Conservation (phyloP, 371 early-diverging fungal species). For the Encephalitozoon romaleae region DNA sequence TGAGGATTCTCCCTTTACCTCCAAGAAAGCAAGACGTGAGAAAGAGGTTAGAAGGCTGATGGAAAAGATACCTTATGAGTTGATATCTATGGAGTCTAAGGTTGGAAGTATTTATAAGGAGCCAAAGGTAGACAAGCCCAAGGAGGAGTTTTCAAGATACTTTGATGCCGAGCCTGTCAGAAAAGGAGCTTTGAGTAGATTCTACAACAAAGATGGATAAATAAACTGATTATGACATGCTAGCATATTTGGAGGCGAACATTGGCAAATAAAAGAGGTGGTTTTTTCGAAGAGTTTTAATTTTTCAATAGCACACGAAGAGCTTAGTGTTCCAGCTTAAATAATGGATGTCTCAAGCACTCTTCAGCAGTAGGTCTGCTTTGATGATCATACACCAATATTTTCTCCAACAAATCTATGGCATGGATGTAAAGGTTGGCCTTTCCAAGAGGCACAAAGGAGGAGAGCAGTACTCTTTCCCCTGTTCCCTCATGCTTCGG, state of each 20-base stretch:
- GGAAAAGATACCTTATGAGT: constrained; percentile 67
- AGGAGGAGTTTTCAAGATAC: neutral
- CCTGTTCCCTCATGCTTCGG: constrained; percentile 2
- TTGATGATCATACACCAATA: constrained; percentile 57
- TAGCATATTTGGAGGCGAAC: neutral
- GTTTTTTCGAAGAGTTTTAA: neutral
- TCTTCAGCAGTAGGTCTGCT: constrained; percentile 55
- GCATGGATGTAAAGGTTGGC: neutral
- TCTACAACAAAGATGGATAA: neutral
- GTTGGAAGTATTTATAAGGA: neutral
- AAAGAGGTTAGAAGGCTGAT: constrained; percentile 77
- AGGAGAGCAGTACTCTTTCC: neutral
- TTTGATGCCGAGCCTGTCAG: neutral
- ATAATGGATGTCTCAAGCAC: constrained; percentile 45
- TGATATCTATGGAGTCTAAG: constrained; percentile 33
- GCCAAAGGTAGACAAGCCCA: neutral
- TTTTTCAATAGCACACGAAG: neutral
- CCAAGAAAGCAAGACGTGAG: constrained; percentile 76
- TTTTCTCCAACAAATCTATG: constrained; percentile 47
- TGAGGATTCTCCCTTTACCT: constrained; percentile 85
- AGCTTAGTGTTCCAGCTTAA: neutral
- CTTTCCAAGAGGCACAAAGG: neutral
- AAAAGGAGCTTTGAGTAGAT: neutral
- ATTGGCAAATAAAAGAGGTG: neutral
- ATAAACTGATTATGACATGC: neutral